Base-by-base conservation (phyloP, 179 eudicot genomes). In the Kewa caespitosa region DNA sequence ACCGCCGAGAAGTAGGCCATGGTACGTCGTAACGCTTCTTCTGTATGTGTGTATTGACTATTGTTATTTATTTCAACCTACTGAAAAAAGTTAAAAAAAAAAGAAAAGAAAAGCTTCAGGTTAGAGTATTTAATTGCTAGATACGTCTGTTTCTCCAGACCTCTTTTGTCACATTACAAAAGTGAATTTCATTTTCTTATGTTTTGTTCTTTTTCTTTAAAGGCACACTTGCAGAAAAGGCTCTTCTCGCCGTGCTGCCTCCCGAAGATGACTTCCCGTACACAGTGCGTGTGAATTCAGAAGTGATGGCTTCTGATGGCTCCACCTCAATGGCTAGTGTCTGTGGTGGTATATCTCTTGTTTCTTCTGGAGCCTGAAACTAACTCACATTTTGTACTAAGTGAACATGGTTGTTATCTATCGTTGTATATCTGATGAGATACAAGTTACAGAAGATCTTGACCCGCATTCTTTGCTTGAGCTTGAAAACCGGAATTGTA, bases 261-360 rank as follows among this genome's bases (percentile, higher is more conserved):
- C 99, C 97, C 72, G 99, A 95, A 85, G 85, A 85, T 74, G 86
- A 87, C 63, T 89, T 91, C 63, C 88, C 85, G 38, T 92, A 93
- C 62, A 80, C 95, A 38, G 91, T 95, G 31, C 99, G 99, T 67
- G 75, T 95, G 69, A 92, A 93, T 89, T 89, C 99, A 57, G 99
- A 92, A 88, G 99, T 95, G 66, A 95, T 95, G 99, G 97, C 97
- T 54, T 95, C 99, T 85, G 99, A 95, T 91, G 99, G 99, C 75
- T 95, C 99, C 48, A 95, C 99, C 46, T 95, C 99, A 73, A 95
- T 95, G 99, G 99, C 99, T 82, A 91, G 97, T 86, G 99, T 91
- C n/a, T 93, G 95, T 85, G 99, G 91, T 87, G 99, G 99, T 95
- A 86, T 52, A 27, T 74, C 60, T 54, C 13, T 42, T 46, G 28